phyloP scores from a whole-genome alignment of 176 grass and related monocot species.

The Dactylis glomerata region DNA sequence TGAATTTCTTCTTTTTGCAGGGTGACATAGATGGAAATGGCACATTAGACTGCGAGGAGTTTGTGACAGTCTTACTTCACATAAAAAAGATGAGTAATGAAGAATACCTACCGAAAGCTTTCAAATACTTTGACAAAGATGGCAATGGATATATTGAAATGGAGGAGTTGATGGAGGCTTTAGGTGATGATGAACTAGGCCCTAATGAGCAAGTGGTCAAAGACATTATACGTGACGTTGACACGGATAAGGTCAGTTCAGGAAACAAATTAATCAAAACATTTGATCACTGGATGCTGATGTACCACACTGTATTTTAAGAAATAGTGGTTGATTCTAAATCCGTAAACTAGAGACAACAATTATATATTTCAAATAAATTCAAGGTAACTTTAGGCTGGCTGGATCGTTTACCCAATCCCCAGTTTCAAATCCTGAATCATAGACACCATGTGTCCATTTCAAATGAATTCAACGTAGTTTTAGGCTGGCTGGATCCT shows the following conservation, averaged over 20 bases:
- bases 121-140: conserved; percentile 88
- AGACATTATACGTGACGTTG: conserved; percentile 66
- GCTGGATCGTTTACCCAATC: background rate
- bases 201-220: conserved; percentile 58
- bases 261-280: conserved; percentile 17
- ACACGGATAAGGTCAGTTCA: conserved; percentile 65
- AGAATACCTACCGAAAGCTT: conserved; percentile 74
- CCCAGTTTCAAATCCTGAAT: conserved; percentile 11
- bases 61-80: conserved; percentile 84
- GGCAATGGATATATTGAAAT: conserved; percentile 76
- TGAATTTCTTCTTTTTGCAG: conserved; percentile 35
- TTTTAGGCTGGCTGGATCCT: background rate
- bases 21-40: conserved; percentile 72
- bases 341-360: background rate
- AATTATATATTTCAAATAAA: background rate
- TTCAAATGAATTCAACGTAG: background rate
- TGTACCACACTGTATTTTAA: background rate
- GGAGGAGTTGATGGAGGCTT: conserved; percentile 72
- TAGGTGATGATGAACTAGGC: conserved; percentile 59
- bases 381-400: background rate
- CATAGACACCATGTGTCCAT: background rate
- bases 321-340: background rate
- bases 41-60: conserved; percentile 74
- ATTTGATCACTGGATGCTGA: background rate
- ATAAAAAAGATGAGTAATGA: conserved; percentile 77